Base-by-base conservation (phyloP, 331 rosid species). In the Prunus yedoensis region DNA sequence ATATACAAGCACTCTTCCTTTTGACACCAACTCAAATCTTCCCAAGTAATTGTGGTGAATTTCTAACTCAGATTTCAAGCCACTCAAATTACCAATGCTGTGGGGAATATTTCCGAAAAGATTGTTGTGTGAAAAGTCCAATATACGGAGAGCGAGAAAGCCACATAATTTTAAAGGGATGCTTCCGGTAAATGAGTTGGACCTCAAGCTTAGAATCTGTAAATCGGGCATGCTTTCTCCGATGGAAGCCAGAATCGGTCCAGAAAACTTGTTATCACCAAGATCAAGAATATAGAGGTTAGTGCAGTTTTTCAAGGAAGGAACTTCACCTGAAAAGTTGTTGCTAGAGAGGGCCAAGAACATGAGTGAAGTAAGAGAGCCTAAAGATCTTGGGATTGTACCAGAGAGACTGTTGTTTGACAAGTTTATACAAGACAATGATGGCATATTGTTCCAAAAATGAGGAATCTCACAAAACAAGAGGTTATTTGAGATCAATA, bases 21-120 rank as follows among this genome's bases (percentile, higher is more conserved):
- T 57, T 3, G 8, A 4, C 41, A 45, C 52, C 0, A 75, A 18
- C 56, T 3, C 1, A 45, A 52, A 17, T 2, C 51, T 5, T 4
- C 49, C 18, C 3, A 0, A 2, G 3, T 27, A 27, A 27, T 2
- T 0, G 3, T 27, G 0, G 28, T 2, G 0, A 27, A 2, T 0
- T 27, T 27, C 28, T 1, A 27, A 2, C 28, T 27, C 28, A 27
- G 3, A 35, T 38, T 54, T 56, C 15, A 71, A 38, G 23, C 38
- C 66, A 21, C 54, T 75, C 51, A 64, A 4, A 17, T 74, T 51
- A 0, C 28, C 53, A 13, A 64, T 2, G 27, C 64, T 64, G 13
- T 14, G 8, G 15, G 64, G 71, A 5, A 74, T 51, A 13, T 23
- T 16, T 11, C 28, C 78, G 0, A 25, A 49, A 13, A 64, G 14